Percentiles rank a stretch among this genome's conserved stretches.
Evolutionary conservation across 2,329 filamentous ascomycete species (phyloP).

Genomic region (Ophiostoma sp.): DNA sequence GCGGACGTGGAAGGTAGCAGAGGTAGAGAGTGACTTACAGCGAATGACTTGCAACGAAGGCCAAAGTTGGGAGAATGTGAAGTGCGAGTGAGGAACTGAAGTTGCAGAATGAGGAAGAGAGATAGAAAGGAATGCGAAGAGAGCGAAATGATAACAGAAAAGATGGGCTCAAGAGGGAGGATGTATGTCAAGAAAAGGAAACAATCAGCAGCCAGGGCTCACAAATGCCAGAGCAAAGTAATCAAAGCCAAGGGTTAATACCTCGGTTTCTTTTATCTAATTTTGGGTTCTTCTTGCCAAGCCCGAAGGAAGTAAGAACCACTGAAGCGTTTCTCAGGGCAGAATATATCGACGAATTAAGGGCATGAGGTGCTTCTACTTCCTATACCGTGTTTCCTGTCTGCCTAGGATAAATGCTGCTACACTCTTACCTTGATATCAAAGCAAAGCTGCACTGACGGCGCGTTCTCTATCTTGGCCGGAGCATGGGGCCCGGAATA

Average conservation of each 20-base stretch:
- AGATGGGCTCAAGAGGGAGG: not conserved
- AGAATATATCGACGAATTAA: not conserved
- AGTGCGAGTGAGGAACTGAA: not conserved
- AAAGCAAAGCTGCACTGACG: not conserved
- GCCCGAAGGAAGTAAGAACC: not conserved
- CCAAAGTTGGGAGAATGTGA: no score
- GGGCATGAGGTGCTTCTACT: not conserved
- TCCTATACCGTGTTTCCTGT: not conserved
- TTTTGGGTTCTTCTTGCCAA: not conserved
- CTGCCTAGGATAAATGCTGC: not conserved
- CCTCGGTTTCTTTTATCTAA: not conserved
- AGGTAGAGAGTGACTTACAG: constrained; percentile 3
- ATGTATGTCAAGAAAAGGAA: not conserved
- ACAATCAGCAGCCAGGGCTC: not conserved
- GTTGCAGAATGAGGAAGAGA: constrained; percentile 6
- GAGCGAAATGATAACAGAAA: constrained; percentile 5
- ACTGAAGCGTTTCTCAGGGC: not conserved
- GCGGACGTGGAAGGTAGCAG: not conserved
- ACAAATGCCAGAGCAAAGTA: not conserved
- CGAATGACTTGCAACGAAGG: not conserved
- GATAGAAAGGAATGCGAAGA: constrained; percentile 12
- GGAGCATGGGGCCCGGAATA: not conserved
- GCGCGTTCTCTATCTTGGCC: not conserved
- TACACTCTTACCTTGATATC: constrained; percentile 3
- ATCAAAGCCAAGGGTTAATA: not conserved